Percentiles rank a stretch among this genome's conserved stretches.
Conservation (phyloP, 768 basidiomycete genomes). For the Hydnomerulius pinastri region DNA sequence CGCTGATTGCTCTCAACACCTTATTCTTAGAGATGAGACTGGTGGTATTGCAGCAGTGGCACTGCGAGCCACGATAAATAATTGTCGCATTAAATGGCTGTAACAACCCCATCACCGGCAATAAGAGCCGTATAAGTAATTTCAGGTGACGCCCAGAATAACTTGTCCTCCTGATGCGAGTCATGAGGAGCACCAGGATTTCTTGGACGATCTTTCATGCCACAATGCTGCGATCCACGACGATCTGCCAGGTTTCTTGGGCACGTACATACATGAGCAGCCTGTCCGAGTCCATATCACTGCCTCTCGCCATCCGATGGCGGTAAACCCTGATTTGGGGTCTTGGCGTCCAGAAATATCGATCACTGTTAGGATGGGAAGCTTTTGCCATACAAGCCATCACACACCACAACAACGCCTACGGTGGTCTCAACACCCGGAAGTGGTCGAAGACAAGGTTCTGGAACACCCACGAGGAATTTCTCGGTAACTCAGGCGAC, state of each 20-base stretch:
- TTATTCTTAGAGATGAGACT: too few species aligned
- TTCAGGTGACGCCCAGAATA: background rate
- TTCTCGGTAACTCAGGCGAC: too few species aligned
- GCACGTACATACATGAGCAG: too few species aligned
- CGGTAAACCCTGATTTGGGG: background rate
- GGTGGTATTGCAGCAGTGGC: too few species aligned
- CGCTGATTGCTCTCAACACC: too few species aligned
- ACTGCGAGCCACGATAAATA: too few species aligned
- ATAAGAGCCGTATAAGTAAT: background rate
- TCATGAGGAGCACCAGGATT: background rate
- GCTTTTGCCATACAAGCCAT: conserved; percentile 4
- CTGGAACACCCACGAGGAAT: too few species aligned
- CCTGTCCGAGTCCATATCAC: too few species aligned
- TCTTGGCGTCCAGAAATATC: background rate
- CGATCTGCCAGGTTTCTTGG: background rate
- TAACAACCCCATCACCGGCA: too few species aligned
- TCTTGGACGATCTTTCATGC: background rate
- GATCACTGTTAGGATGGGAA: conserved; percentile 4
- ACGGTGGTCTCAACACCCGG: background rate
- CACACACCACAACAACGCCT: conserved; percentile 10
- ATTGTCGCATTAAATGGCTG: too few species aligned
- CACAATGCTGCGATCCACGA: background rate
- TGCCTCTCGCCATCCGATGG: too few species aligned
- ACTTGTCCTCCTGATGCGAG: background rate
- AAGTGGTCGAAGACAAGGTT: too few species aligned